These are phyloP conservation scores for Telopea speciosissima DNA, from an alignment of 177 flowering plant species.

Conservation along the genomic window DNA sequence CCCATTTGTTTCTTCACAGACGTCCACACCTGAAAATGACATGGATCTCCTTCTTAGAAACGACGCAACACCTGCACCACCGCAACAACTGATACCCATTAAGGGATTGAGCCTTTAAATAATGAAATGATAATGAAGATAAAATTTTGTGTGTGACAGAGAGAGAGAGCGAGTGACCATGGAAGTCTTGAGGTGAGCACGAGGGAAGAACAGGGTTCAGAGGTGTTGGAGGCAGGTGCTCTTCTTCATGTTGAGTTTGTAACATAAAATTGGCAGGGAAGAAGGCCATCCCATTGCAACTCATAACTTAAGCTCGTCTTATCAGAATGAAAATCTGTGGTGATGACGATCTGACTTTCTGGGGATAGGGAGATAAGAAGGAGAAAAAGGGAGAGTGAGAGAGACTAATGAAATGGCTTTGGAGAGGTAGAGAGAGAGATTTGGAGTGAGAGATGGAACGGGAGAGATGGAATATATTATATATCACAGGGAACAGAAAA, in stretches of 20 bases:
- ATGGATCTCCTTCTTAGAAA: constrained; percentile 60
- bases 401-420: background rate
- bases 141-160: background rate
- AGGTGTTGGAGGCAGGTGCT: constrained; percentile 33
- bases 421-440: constrained; percentile 3
- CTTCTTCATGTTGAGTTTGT: constrained; percentile 47
- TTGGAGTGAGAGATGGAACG: constrained; percentile 5
- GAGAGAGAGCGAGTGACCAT: constrained; percentile 32
- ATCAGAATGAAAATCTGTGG: constrained; percentile 11
- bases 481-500: constrained; percentile 2
- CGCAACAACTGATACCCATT: constrained; percentile 5
- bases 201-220: constrained; percentile 45
- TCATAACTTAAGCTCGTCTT: constrained; percentile 33
- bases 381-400: constrained; percentile 7
- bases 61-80: constrained; percentile 47
- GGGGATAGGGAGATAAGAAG: constrained; percentile 3
- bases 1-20: constrained; percentile 40
- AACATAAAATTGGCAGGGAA: constrained; percentile 83
- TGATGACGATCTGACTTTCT: constrained; percentile 13
- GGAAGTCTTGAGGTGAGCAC: constrained; percentile 62
- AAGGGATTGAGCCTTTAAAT: constrained; percentile 4
- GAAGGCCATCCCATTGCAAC: constrained; percentile 74
- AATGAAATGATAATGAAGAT: background rate
- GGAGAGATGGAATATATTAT: constrained; percentile 10
- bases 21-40: constrained; percentile 55